Evolutionary conservation across 2,329 filamentous ascomycete species (phyloP), one percentile per base, ranked within the genome.

Genomic region (Bisporella sp.): DNA sequence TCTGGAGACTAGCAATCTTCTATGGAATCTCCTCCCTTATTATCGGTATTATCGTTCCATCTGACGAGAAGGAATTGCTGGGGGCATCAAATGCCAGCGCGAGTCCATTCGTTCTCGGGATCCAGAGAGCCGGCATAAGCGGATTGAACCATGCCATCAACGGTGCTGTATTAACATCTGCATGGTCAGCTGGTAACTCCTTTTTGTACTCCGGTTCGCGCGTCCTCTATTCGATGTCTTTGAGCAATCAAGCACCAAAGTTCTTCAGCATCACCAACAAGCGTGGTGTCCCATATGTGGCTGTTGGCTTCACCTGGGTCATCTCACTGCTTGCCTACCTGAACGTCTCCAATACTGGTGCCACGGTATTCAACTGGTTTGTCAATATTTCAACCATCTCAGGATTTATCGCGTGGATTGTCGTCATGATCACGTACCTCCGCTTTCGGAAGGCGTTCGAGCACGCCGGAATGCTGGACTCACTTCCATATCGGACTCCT

Each of bases 1-100:
- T 83, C 64, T 81, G 75, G 62, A 79, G 81, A 11, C 69, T 84
- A n/a, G 66, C 82, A 11, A 71, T 82, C 63, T 82, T 84, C 69
- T 83, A 82, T 61, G 69, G 82, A 46, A 65, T 76, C 6, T 73
- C 71, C 3, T 74, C 79, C 1, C 66, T 84, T 2, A 75, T 76
- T 13, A 82, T 84, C 47, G 76, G 78, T 37, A 73, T 84, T 32
- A 80, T 80, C 48, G 77, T 76, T 54, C 77, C 77, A 0, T 79
- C 72, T 31, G 67, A 79, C 54, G 73, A 79, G 50, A 53, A 64
- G 1, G 67, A 67, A 77, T 75, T 11, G 66, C 69, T 12, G 78
- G 79, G 28, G 43, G 56, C 11, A 58, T 56, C n/a, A 56, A 59
- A 21, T 32, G 78, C 78, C 1, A 75, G 73, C 6, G 75, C 77